These are phyloP conservation scores for Aspergillus sp. DNA, from an alignment of 2,329 filamentous ascomycete species.

Conservation along the genomic window DNA sequence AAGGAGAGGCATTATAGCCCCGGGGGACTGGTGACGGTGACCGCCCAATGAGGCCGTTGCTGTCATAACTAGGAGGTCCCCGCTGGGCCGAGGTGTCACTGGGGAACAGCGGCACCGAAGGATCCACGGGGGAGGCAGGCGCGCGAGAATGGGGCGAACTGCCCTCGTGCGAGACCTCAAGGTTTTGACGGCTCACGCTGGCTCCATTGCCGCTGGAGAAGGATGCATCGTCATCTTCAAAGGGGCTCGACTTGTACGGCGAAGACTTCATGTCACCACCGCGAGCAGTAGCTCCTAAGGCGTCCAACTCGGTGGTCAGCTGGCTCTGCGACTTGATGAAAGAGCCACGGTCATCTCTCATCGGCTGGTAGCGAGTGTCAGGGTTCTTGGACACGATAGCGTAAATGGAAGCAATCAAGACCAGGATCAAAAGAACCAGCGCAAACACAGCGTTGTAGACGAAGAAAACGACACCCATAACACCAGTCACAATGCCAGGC, in stretches of 20 bases:
- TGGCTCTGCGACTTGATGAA: constrained; percentile 96
- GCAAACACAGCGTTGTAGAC: constrained; percentile 81
- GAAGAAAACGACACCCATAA: constrained; percentile 87
- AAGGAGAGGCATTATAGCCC: constrained; percentile 27
- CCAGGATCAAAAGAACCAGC: constrained; percentile 74
- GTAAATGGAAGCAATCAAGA: constrained; percentile 71
- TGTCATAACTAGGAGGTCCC: constrained; percentile 35
- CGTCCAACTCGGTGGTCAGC: constrained; percentile 82
- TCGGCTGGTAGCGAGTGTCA: constrained; percentile 89
- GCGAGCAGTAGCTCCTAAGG: constrained; percentile 80
- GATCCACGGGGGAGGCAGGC: constrained; percentile 44
- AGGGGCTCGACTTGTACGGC: constrained; percentile 54
- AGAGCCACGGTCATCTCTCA: constrained; percentile 91
- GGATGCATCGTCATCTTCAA: constrained; percentile 69
- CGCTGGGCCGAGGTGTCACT: constrained; percentile 36
- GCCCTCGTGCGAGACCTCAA: constrained; percentile 25
- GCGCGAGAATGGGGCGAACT: constrained; percentile 23
- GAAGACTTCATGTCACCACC: constrained; percentile 62
- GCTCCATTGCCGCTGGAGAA: constrained; percentile 50
- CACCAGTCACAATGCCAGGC: constrained; percentile 75
- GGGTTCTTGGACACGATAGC: constrained; percentile 89
- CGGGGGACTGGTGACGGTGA: constrained; percentile 30
- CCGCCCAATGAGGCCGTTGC: constrained; percentile 10
- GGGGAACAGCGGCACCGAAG: constrained; percentile 44
- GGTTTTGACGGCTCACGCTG: constrained; percentile 48